Evolutionary conservation across 2,329 filamentous ascomycete species (phyloP).

Genomic region (Nigrospora sphaerica): DNA sequence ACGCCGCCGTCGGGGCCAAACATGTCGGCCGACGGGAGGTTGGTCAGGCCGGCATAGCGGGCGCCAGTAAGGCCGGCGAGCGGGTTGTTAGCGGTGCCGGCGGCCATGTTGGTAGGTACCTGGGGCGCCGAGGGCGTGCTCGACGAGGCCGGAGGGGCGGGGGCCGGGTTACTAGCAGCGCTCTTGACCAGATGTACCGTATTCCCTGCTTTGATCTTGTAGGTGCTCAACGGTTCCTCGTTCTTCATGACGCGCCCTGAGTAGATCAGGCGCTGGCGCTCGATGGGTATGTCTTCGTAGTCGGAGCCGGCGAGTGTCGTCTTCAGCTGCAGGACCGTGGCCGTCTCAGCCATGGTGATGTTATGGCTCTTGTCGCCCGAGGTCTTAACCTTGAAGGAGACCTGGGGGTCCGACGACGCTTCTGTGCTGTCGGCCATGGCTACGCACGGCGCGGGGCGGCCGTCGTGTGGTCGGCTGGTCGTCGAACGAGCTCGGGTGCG

Average conservation of each 20-base stretch:
- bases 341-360: conserved; percentile 70
- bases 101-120: conserved; percentile 70
- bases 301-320: conserved; percentile 74
- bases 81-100: conserved; percentile 80
- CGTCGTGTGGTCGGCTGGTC: neutral
- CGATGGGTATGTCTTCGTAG: conserved; percentile 78
- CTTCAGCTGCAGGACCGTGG: conserved; percentile 81
- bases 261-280: conserved; percentile 93
- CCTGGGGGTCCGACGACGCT: conserved; percentile 58
- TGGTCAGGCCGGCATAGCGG: conserved; percentile 85
- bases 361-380: conserved; percentile 81
- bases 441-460: conserved; percentile 6
- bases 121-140: conserved; percentile 45
- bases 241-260: conserved; percentile 96
- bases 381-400: conserved; percentile 98
- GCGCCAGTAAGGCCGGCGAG: conserved; percentile 87
- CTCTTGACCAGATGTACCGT: conserved; percentile 96
- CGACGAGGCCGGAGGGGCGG: conserved; percentile 31
- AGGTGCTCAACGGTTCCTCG: conserved; percentile 71
- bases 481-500: neutral
- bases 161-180: conserved; percentile 72
- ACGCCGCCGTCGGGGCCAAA: conserved; percentile 94
- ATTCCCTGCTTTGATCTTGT: conserved; percentile 95
- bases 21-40: conserved; percentile 77
- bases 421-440: conserved; percentile 60